Percentiles rank a stretch among this genome's conserved stretches.
Evolutionary conservation across 768 basidiomycete species (phyloP).

Genomic region (Xerocomellus amylosporus): DNA sequence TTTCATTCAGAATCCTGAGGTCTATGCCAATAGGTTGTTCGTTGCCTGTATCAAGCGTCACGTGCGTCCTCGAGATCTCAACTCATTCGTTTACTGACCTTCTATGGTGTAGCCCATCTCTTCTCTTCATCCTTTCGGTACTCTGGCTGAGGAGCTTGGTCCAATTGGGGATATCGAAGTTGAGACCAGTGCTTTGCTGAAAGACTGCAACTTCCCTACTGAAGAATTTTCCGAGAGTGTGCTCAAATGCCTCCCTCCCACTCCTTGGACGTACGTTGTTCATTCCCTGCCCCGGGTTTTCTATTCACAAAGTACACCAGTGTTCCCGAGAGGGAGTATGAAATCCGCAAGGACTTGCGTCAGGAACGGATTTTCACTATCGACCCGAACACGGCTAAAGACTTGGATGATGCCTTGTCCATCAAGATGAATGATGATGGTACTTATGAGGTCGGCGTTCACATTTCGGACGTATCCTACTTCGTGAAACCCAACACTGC

Average conservation of each 20-base stretch:
- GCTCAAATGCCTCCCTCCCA: constrained; percentile 90
- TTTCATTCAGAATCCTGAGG: constrained; percentile 92
- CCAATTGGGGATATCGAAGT: constrained; percentile 98
- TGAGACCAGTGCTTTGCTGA: constrained; percentile 94
- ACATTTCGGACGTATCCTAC: constrained; percentile 93
- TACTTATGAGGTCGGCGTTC: constrained; percentile 90
- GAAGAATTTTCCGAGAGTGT: constrained; percentile 97
- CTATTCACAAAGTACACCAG: constrained; percentile 36
- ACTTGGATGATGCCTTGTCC: constrained; percentile 93
- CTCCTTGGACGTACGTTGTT: constrained; percentile 80
- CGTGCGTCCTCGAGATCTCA: constrained; percentile 47
- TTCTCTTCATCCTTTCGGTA: constrained; percentile 98
- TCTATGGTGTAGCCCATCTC: constrained; percentile 67
- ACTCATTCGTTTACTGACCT: constrained; percentile 14
- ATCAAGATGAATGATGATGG: constrained; percentile 88
- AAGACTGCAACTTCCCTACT: constrained; percentile 98
- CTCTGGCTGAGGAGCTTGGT: constrained; percentile 95
- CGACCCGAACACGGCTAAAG: constrained; percentile 86
- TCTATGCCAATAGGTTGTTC: constrained; percentile 86
- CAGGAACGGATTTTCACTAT: constrained; percentile 87
- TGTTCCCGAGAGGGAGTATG: constrained; percentile 86
- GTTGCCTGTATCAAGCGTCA: constrained; percentile 99
- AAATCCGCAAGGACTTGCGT: constrained; percentile 86
- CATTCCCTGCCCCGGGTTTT: background rate
- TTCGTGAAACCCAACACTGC: constrained; percentile 95